phyloP scores from a whole-genome alignment of 1,284 basidiomycete genomes.

The Leccinum subrobustum region DNA sequence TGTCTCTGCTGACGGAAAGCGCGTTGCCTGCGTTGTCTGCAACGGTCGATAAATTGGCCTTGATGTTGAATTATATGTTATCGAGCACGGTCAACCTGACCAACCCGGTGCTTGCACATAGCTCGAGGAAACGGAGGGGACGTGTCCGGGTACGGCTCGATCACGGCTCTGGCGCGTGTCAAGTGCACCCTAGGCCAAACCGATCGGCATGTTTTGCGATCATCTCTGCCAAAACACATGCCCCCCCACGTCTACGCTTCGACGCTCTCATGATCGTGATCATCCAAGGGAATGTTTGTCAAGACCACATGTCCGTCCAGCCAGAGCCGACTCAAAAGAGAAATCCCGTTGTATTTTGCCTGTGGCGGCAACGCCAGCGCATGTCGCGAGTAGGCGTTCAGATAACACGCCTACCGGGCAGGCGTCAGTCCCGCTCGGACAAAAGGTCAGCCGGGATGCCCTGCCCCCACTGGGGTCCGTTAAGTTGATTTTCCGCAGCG shows the following conservation, averaged over 20 bases:
- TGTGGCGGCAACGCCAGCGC: constrained; percentile 58
- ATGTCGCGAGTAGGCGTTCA: constrained; percentile 53
- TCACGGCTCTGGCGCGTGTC: background rate
- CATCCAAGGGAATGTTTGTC: constrained; percentile 73
- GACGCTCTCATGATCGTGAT: constrained; percentile 71
- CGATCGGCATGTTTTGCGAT: constrained; percentile 51
- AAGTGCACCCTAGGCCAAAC: constrained; percentile 44
- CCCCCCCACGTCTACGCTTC: constrained; percentile 90
- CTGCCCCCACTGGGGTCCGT: background rate
- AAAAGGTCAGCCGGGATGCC: constrained; percentile 32
- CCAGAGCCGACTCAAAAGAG: constrained; percentile 32
- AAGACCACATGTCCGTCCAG: constrained; percentile 45
- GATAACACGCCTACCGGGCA: constrained; percentile 45
- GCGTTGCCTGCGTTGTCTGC: background rate
- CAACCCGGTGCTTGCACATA: constrained; percentile 87
- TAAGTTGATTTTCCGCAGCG: constrained; percentile 24
- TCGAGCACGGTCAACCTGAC: constrained; percentile 73
- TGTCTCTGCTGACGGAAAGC: constrained; percentile 12
- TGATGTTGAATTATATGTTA: constrained; percentile 72
- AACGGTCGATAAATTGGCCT: constrained; percentile 49
- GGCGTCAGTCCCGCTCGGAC: constrained; percentile 41
- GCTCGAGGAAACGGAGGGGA: constrained; percentile 65
- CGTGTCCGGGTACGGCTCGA: background rate
- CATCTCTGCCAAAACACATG: constrained; percentile 79
- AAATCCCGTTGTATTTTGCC: constrained; percentile 46